phyloP scores from a whole-genome alignment of 2,329 filamentous ascomycete species.

The Fusarium sp. region DNA sequence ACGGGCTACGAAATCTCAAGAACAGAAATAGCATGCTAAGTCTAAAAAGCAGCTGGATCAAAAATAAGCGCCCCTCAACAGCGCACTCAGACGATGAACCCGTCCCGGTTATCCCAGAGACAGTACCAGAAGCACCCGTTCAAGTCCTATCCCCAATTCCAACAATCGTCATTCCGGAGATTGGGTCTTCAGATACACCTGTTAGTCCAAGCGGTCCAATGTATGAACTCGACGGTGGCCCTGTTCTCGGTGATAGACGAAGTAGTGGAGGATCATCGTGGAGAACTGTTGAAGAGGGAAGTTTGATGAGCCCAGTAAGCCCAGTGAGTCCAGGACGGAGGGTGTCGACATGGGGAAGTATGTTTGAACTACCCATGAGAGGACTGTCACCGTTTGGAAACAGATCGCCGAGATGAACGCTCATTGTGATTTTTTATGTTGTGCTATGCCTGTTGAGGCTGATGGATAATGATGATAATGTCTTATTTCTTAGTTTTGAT shows the following conservation, averaged over 20 bases:
- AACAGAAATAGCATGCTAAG: constrained; percentile 41
- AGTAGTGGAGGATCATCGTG: constrained; percentile 32
- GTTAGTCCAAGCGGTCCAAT: background rate
- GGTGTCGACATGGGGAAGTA: constrained; percentile 7
- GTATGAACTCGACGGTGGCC: constrained; percentile 2
- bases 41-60: constrained; percentile 46
- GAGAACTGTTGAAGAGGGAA: background rate
- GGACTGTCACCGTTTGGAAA: background rate
- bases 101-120: background rate
- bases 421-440: background rate
- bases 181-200: constrained; percentile 16
- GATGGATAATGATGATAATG: constrained; percentile 33
- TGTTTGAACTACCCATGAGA: constrained; percentile 18
- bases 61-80: constrained; percentile 26
- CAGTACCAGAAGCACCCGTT: background rate
- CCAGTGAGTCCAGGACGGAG: constrained; percentile 26
- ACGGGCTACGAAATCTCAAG: constrained; percentile 39
- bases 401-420: background rate
- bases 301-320: background rate
- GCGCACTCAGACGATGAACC: background rate
- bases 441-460: background rate
- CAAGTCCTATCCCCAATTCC: constrained; percentile 4
- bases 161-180: background rate
- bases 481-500: constrained; percentile 7
- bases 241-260: constrained; percentile 1